Evolutionary conservation across 2,329 filamentous ascomycete species (phyloP).

Genomic region (Aquanectria penicillioides): DNA sequence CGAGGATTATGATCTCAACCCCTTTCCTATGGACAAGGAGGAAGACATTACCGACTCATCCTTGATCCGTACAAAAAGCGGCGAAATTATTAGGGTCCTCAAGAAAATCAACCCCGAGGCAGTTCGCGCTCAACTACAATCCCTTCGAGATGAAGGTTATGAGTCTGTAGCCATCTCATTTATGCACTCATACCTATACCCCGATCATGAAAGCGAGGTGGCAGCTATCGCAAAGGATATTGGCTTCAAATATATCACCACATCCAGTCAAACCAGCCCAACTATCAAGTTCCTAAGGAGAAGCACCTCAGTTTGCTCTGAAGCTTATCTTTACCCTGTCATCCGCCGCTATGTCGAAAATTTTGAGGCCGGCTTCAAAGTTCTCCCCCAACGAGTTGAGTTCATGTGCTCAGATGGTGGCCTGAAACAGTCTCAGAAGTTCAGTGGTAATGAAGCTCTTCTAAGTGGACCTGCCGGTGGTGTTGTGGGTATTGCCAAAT

Average conservation of each 20-base stretch:
- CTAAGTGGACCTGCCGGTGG: conserved; percentile 76
- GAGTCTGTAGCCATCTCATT: conserved; percentile 84
- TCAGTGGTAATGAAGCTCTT: conserved; percentile 73
- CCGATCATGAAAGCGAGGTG: conserved; percentile 80
- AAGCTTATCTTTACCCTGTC: conserved; percentile 77
- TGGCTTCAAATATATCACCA: conserved; percentile 75
- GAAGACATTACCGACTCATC: conserved; percentile 46
- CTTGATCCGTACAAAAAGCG: conserved; percentile 63
- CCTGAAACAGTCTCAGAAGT: conserved; percentile 61
- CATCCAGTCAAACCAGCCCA: conserved; percentile 73
- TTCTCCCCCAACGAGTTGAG: conserved; percentile 66
- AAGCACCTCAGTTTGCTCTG: conserved; percentile 74
- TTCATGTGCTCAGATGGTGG: conserved; percentile 72
- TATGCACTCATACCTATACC: conserved; percentile 90
- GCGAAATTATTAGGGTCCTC: conserved; percentile 72
- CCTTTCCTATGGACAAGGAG: conserved; percentile 61
- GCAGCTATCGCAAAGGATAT: conserved; percentile 78
- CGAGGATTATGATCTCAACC: conserved; percentile 76
- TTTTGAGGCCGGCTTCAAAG: conserved; percentile 72
- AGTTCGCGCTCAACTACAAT: conserved; percentile 66
- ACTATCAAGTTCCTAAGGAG: conserved; percentile 77
- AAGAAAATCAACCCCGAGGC: conserved; percentile 60
- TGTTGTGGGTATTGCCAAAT: conserved; percentile 75
- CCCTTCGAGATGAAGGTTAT: conserved; percentile 72
- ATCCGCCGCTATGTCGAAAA: conserved; percentile 75